phyloP scores from a whole-genome alignment of 495 filamentous ascomycete genomes.

The Penicillium daleae region DNA sequence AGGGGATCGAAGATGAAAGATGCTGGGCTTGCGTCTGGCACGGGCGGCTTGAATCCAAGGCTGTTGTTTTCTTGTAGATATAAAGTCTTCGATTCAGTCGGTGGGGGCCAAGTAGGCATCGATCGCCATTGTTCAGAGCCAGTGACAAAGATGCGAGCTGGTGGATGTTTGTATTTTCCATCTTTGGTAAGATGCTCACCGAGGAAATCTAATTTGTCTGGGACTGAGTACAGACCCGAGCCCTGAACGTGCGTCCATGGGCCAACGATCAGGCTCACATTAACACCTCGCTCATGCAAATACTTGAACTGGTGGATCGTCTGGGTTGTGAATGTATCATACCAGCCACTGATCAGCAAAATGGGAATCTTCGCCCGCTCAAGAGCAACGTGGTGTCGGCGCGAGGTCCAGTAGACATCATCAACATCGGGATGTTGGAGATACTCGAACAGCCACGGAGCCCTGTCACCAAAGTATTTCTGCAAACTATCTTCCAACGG shows the following conservation, averaged over 20 bases:
- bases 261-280: constrained; percentile 23
- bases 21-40: constrained; percentile 14
- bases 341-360: constrained; percentile 36
- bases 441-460: constrained; percentile 26
- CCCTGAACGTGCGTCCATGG: constrained; percentile 27
- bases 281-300: constrained; percentile 16
- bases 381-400: constrained; percentile 26
- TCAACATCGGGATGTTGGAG: constrained; percentile 21
- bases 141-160: constrained; percentile 20
- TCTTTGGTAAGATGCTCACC: constrained; percentile 22
- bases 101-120: constrained; percentile 24
- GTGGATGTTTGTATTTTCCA: constrained; percentile 17
- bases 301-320: constrained; percentile 28
- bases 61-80: constrained; percentile 24
- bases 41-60: constrained; percentile 15
- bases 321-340: constrained; percentile 29
- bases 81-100: constrained; percentile 9
- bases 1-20: constrained; percentile 36
- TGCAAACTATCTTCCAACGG: constrained; percentile 24
- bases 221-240: constrained; percentile 20
- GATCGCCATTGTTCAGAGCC: constrained; percentile 24
- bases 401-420: constrained; percentile 25
- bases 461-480: constrained; percentile 24
- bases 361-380: constrained; percentile 32
- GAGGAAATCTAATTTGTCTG: constrained; percentile 26